A percentile compares a stretch with the other conserved stretches of the same genome.
These are phyloP conservation scores for Exophiala sp. DNA, from an alignment of 2,329 filamentous ascomycete genomes.

Conservation along the genomic window DNA sequence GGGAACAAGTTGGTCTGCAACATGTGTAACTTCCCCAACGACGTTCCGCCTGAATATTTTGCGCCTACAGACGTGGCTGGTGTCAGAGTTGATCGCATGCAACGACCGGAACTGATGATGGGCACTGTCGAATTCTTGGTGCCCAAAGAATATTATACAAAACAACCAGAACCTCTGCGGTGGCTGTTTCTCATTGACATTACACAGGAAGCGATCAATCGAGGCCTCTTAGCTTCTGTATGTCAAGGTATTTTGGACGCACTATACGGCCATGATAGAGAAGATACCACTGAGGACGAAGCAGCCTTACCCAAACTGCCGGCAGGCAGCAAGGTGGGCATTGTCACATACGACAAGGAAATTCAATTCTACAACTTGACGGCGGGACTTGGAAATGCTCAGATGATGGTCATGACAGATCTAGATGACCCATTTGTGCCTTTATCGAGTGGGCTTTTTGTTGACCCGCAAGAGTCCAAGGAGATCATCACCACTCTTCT, in stretches of 20 bases:
- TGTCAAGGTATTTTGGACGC: conserved; percentile 84
- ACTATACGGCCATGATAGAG: conserved; percentile 68
- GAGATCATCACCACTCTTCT: conserved; percentile 85
- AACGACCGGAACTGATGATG: conserved; percentile 81
- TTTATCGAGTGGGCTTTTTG: conserved; percentile 85
- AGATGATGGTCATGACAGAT: conserved; percentile 99
- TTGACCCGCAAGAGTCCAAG: conserved; percentile 87
- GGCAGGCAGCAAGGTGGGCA: conserved; percentile 79
- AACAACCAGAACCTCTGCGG: conserved; percentile 80
- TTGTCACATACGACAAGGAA: conserved; percentile 93
- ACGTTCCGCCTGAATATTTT: conserved; percentile 89
- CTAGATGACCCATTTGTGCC: conserved; percentile 95
- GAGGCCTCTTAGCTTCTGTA: conserved; percentile 84
- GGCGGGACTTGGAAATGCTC: conserved; percentile 75
- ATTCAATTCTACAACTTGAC: conserved; percentile 97
- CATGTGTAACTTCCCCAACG: conserved; percentile 95
- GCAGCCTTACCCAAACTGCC: conserved; percentile 61
- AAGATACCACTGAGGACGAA: conserved; percentile 51
- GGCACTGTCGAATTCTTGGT: conserved; percentile 96
- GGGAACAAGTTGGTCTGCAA: conserved; percentile 98
- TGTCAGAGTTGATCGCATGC: conserved; percentile 79
- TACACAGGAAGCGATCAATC: conserved; percentile 84
- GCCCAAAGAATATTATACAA: conserved; percentile 98
- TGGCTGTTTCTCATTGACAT: conserved; percentile 94
- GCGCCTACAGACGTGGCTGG: conserved; percentile 84